phyloP scores from a whole-genome alignment of 2,329 filamentous ascomycete genomes.

The Thielaviopsis ethacetica region DNA sequence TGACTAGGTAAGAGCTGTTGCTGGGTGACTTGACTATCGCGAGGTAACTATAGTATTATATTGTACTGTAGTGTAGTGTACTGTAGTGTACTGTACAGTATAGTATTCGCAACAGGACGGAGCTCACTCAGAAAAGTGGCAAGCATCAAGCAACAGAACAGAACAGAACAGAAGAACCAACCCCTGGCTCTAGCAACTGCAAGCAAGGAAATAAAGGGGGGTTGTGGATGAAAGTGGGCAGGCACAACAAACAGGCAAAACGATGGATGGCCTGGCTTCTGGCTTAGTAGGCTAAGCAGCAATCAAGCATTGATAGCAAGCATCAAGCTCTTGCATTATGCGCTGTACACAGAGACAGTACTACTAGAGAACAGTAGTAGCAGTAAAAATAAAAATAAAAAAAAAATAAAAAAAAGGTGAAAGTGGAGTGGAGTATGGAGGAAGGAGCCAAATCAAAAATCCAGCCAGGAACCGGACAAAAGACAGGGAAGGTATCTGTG shows the following conservation, averaged over 20 bases:
- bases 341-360: too few relatives aligned
- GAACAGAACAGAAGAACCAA: not conserved
- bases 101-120: too few relatives aligned
- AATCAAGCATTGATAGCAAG: not conserved
- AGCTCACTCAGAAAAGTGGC: not conserved
- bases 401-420: not conserved
- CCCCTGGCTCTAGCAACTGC: not conserved
- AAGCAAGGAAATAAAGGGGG: slow-evolving; percentile 12
- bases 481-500: slow-evolving; percentile 8
- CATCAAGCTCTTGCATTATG: not conserved
- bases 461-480: slow-evolving; percentile 7
- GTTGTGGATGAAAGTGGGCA: not conserved
- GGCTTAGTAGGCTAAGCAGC: not conserved
- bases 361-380: not conserved
- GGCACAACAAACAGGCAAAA: slow-evolving; percentile 1
- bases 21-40: too few relatives aligned
- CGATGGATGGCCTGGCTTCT: not conserved
- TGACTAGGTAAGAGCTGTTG: too few relatives aligned
- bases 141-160: not conserved
- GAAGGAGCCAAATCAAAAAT: slow-evolving; percentile 11
- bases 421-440: slow-evolving; percentile 2
- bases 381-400: not conserved
- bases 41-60: too few relatives aligned
- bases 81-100: too few relatives aligned
- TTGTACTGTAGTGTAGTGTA: too few relatives aligned